Conservation (phyloP, 306 rosid genomes). For the Gynostemma pentaphyllum region DNA sequence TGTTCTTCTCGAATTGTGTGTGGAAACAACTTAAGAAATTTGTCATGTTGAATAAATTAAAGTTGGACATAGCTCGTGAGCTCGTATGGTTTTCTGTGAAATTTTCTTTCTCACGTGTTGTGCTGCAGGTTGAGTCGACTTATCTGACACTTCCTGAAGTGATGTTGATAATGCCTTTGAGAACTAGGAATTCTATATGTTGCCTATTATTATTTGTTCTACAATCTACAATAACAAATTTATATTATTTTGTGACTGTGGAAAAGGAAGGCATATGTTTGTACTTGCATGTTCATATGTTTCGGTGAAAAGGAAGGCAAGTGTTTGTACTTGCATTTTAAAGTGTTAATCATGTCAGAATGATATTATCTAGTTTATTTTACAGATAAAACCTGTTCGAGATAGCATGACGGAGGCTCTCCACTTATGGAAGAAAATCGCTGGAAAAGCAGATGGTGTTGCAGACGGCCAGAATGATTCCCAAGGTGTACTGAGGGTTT, state of each 20-base stretch:
- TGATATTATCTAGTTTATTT: constrained; percentile 8
- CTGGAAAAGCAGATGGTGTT: constrained; percentile 61
- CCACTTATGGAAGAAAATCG: constrained; percentile 74
- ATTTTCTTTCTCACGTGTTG: too few species aligned
- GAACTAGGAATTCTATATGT: not conserved
- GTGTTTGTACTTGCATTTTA: not conserved
- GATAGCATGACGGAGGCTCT: constrained; percentile 89
- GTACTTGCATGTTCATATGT: too few species aligned
- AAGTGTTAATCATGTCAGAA: not conserved
- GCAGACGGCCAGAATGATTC: constrained; percentile 41
- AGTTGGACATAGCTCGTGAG: too few species aligned
- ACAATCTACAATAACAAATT: too few species aligned
- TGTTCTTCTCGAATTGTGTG: too few species aligned
- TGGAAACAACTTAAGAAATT: too few species aligned
- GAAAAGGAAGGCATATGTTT: not conserved
- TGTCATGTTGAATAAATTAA: too few species aligned
- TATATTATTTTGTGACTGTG: not conserved
- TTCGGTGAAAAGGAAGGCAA: not conserved
- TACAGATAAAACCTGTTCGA: constrained; percentile 88
- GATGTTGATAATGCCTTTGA: too few species aligned
- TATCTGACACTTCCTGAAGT: too few species aligned
- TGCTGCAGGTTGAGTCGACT: too few species aligned
- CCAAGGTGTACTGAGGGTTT: constrained; percentile 27
- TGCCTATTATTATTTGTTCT: not conserved
- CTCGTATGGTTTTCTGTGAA: too few species aligned